Base-by-base conservation (phyloP, 1,139 yeast species). In the Schwanniomyces etchellsii region DNA sequence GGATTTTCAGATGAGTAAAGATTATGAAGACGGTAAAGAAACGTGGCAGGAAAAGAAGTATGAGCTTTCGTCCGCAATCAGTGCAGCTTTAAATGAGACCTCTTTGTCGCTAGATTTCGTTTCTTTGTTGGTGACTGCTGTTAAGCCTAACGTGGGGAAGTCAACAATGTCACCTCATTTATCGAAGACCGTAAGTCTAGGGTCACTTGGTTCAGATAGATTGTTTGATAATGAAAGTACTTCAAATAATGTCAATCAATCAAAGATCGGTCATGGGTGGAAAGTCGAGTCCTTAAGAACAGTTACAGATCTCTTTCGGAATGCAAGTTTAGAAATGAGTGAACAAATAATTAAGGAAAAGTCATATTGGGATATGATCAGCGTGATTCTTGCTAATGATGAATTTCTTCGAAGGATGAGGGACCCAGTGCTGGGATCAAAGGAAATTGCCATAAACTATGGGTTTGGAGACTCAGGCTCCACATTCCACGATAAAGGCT, bases 381-480 rank as follows among this genome's bases (percentile, higher is more conserved):
- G 68, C 35, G 56, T 63, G 18, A 71, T 78, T 2, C 44, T 62
- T 29, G 69, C 74, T 17, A 68, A 74, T 33, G 67, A 81, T 29
- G 96, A 88, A 46, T 81, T 82, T 1, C 58, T 89, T 12, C 81
- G 81, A 47, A 83, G 83, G 45, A 67, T 81, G 23, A 68, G 79
- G 34, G 81, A 76, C 34, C 79, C 50, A 43, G 64, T 27, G 10
- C 55, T 48, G 22, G 76, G 76, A 24, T 57, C 69, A 39, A 30
- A 63, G 31, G 64, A 70, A 13, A 64, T 89, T 26, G 94, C 89
- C 2, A 81, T 89, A 22, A 85, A 84, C 46, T 89, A 83, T 49
- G 97, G 97, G 0, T 91, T 76, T 55, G 91, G 83, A 6, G 96
- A 88, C 52, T 78, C 95, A 0, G 98, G 97, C 0, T 84, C 95